phyloP scores from a whole-genome alignment of 352 stramenopile species.

The Globisporangium nagaii region DNA sequence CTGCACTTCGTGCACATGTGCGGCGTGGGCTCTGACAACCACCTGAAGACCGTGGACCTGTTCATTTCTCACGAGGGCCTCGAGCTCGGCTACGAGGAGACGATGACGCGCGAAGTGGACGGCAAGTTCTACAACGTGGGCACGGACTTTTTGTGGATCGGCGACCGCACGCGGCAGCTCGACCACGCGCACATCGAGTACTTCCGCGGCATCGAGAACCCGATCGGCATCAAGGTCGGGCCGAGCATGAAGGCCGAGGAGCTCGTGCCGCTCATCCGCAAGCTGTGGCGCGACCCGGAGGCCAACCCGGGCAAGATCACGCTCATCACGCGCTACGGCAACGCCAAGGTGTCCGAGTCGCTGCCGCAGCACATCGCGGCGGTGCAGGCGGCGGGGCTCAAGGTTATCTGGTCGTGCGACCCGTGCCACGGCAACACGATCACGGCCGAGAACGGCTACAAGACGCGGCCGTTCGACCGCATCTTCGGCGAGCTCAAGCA shows the following conservation, averaged over 20 bases:
- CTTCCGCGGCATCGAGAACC: conserved; percentile 97
- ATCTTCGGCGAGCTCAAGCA: conserved; percentile 96
- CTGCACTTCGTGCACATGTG: conserved; percentile 96
- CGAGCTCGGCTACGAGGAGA: conserved; percentile 97
- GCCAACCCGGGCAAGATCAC: conserved; percentile 95
- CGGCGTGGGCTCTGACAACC: conserved; percentile 88
- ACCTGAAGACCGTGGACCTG: conserved; percentile 94
- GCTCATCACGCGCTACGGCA: conserved; percentile 98
- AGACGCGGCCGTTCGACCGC: conserved; percentile 96
- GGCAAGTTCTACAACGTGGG: conserved; percentile 98
- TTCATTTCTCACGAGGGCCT: conserved; percentile 99
- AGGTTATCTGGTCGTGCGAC: conserved; percentile 97
- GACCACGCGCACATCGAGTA: conserved; percentile 98
- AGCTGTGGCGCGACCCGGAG: conserved; percentile 91
- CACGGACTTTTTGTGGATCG: conserved; percentile 98
- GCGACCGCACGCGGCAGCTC: conserved; percentile 96
- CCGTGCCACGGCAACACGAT: conserved; percentile 98
- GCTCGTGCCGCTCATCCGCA: conserved; percentile 93
- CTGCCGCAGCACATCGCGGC: conserved; percentile 95
- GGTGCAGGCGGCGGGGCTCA: conserved; percentile 92
- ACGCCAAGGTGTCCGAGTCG: conserved; percentile 89
- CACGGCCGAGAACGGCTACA: conserved; percentile 94
- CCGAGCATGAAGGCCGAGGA: conserved; percentile 94
- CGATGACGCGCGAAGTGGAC: conserved; percentile 92
- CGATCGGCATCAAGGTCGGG: conserved; percentile 97